Base-by-base conservation (phyloP, 208 protist genomes). In the Sergeia podlipaevii region DNA sequence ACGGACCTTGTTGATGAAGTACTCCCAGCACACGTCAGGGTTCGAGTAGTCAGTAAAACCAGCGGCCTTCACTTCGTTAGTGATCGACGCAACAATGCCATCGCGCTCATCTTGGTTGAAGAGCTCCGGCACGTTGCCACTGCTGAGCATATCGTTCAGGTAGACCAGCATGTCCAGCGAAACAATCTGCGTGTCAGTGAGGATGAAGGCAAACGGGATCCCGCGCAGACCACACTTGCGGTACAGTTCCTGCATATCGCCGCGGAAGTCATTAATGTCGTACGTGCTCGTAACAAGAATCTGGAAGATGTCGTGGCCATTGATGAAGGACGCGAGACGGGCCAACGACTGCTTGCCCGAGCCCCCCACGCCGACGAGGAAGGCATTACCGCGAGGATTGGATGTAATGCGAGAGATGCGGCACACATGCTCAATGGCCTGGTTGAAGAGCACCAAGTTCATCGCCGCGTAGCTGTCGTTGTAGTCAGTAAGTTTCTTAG, bases 181-280 rank as follows among this genome's bases (percentile, higher is more conserved):
- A 6, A 98, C 90, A 67, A 99, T 98, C 67, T 99, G 97, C 8
- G 85, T 91, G 74, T 99, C 98, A 2, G 97, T 98, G 39, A 99
- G 81, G 44, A 99, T 91, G 75, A 99, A 99, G 0, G 90, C 72
- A 56, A 95, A 97, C 18, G 89, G 81, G 54, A 92, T 89, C 36
- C 93, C 96, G 49, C 97, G 97, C 30, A 97, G 61, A 60, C 97
- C 97, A 45, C 91, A 87, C 63, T 97, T 97, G 32, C 76, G 80
- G 82, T 98, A 99, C n/a, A 99, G 71, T 52, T 93, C 80, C 74
- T 97, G 83, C 69, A 99, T 85, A 60, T 99, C 97, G 1, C 75
- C 86, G 52, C 95, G 91, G 80, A 99, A 98, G 61, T 98, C 96
- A 34, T 65, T 79, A 54, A 99, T 95, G 50, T 91, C 88, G 81